phyloP scores from a whole-genome alignment of 2,329 filamentous ascomycete species.

The Chalaropsis ovoidea region DNA sequence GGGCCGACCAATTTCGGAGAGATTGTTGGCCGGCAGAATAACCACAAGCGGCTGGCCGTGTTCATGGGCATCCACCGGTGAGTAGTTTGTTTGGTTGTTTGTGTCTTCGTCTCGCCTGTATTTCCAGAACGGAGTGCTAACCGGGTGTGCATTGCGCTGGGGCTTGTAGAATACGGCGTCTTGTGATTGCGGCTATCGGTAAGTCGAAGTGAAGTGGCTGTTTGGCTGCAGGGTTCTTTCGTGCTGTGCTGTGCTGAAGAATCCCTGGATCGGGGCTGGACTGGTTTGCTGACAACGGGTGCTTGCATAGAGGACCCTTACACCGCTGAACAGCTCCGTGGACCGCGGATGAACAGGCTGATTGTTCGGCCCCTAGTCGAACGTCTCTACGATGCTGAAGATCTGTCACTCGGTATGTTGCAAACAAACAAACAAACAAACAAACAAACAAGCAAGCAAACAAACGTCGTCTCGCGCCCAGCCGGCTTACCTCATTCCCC shows the following conservation, averaged over 20 bases:
- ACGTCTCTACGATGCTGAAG: constrained; percentile 50
- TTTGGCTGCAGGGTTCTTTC: not conserved
- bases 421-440: too few species aligned
- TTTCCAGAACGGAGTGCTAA: not conserved
- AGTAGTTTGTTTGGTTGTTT: not conserved
- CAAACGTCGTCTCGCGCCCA: not conserved
- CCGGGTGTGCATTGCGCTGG: not conserved
- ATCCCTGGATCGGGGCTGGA: not conserved
- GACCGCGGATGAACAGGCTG: constrained; percentile 52
- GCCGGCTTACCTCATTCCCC: constrained; percentile 15
- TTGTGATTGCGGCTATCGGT: constrained; percentile 27
- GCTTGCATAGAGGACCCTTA: constrained; percentile 32
- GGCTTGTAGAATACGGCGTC: constrained; percentile 23
- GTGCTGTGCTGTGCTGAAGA: not conserved
- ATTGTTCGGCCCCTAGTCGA: constrained; percentile 56
- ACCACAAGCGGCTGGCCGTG: constrained; percentile 21
- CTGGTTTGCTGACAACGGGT: not conserved
- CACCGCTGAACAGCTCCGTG: constrained; percentile 49
- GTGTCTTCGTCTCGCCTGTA: not conserved
- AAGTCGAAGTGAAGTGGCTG: not conserved
- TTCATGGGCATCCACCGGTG: constrained; percentile 26
- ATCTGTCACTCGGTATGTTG: constrained; percentile 47
- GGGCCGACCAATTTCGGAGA: constrained; percentile 23
- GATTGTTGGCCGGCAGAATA: constrained; percentile 15
- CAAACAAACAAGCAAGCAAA: not conserved